phyloP scores from a whole-genome alignment of 331 rosid species.

The Arachis monticola region DNA sequence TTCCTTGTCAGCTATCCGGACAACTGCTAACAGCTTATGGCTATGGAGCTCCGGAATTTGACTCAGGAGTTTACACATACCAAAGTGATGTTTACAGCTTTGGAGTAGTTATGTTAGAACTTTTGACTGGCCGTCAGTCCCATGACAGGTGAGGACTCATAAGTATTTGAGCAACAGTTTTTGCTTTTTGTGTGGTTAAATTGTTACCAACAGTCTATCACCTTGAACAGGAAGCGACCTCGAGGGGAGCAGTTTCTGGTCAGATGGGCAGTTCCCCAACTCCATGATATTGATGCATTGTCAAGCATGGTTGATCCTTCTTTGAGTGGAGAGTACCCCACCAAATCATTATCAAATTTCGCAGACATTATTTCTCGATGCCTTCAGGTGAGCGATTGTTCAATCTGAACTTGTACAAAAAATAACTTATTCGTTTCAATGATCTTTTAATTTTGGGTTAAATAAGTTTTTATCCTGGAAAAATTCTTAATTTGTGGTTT shows the following conservation, averaged over 20 bases:
- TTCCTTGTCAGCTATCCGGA: conserved; percentile 79
- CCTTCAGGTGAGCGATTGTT: conserved; percentile 69
- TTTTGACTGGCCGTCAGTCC: conserved; percentile 86
- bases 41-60: conserved; percentile 96
- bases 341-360: conserved; percentile 85
- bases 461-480: too few species aligned
- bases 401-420: conserved; percentile 13
- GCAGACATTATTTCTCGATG: conserved; percentile 90
- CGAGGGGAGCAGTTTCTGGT: conserved; percentile 91
- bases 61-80: conserved; percentile 78
- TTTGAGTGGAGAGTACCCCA: conserved; percentile 69
- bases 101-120: conserved; percentile 95
- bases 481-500: too few species aligned
- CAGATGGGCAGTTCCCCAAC: conserved; percentile 94
- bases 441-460: background rate
- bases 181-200: background rate
- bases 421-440: background rate
- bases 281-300: conserved; percentile 94
- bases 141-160: conserved; percentile 69
- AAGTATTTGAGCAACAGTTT: background rate
- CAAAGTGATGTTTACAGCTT: conserved; percentile 89
- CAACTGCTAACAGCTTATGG: conserved; percentile 72
- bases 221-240: conserved; percentile 52
- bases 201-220: conserved; percentile 3
- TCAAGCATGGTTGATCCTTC: conserved; percentile 95